These are phyloP conservation scores for Coemansia sp. DNA, from an alignment of 192 early-diverging fungal genomes.

Conservation along the genomic window DNA sequence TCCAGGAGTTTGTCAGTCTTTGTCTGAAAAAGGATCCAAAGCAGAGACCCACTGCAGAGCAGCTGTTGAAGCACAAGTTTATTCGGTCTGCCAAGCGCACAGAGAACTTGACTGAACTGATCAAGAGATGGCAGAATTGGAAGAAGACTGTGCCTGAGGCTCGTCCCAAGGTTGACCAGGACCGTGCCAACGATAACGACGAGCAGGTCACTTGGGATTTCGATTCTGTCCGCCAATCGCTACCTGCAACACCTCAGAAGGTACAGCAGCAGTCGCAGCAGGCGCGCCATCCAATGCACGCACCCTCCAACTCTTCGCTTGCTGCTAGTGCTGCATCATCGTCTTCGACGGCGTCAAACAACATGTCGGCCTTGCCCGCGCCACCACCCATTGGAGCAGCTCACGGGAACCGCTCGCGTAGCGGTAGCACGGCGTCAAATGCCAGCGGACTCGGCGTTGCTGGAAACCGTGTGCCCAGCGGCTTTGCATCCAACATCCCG, in stretches of 20 bases:
- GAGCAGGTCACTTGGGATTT: slow-evolving; percentile 56
- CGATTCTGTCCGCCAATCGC: slow-evolving; percentile 40
- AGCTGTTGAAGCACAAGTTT: slow-evolving; percentile 86
- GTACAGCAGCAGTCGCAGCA: slow-evolving; percentile 12
- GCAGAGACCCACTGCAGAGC: slow-evolving; percentile 84
- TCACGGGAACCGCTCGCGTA: slow-evolving; percentile 47
- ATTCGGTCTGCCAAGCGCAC: slow-evolving; percentile 81
- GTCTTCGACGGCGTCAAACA: slow-evolving; percentile 20
- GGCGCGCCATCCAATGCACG: slow-evolving; percentile 4
- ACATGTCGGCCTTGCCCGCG: slow-evolving; percentile 48
- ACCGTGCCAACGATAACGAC: slow-evolving; percentile 12
- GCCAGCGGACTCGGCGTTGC: slow-evolving; percentile 24
- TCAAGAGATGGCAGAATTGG: slow-evolving; percentile 82
- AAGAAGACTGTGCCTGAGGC: slow-evolving; percentile 57
- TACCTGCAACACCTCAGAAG: slow-evolving; percentile 42
- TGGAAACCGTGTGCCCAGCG: slow-evolving; percentile 26
- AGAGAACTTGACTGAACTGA: slow-evolving; percentile 80
- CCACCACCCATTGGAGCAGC: slow-evolving; percentile 48
- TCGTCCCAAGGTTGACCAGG: slow-evolving; percentile 31
- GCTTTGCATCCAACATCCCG: slow-evolving; percentile 45
- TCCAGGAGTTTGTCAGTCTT: slow-evolving; percentile 85
- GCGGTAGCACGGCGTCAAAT: slow-evolving; percentile 54
- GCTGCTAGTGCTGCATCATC: slow-evolving; percentile 9
- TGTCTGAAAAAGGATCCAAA: slow-evolving; percentile 88
- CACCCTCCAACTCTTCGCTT: slow-evolving; percentile 21